Conservation (phyloP, 768 basidiomycete genomes). For the Xanthoconium stramineum region DNA sequence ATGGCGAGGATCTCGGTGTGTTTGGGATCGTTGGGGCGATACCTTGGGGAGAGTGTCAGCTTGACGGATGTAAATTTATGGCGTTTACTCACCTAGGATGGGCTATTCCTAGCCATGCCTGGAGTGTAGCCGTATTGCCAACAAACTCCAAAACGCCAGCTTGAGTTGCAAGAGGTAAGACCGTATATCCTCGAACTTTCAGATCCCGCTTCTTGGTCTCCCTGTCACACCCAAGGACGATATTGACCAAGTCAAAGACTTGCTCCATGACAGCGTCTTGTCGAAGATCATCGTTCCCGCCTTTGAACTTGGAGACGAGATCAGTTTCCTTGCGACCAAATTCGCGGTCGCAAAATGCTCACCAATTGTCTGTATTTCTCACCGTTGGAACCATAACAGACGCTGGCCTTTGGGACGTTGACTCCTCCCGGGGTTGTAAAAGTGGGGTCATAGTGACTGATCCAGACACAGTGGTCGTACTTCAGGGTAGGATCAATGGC, state of each 20-base stretch:
- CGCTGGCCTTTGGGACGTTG: constrained; percentile 77
- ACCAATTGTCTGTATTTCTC: constrained; percentile 76
- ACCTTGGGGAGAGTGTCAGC: constrained; percentile 43
- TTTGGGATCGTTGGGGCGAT: constrained; percentile 56
- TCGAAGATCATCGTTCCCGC: constrained; percentile 85
- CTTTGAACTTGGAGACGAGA: constrained; percentile 71
- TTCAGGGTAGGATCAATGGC: constrained; percentile 65
- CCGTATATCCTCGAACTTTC: constrained; percentile 79
- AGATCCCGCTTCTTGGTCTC: constrained; percentile 74
- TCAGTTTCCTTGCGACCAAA: not conserved
- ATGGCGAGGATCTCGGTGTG: constrained; percentile 28
- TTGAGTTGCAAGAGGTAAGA: constrained; percentile 76
- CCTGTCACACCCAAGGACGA: constrained; percentile 67
- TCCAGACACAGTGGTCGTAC: constrained; percentile 71
- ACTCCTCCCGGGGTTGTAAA: constrained; percentile 75
- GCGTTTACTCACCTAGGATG: constrained; percentile 52
- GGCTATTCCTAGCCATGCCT: constrained; percentile 56
- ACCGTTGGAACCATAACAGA: constrained; percentile 68
- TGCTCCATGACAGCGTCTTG: constrained; percentile 99
- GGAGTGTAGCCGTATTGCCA: constrained; percentile 65
- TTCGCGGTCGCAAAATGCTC: constrained; percentile 24
- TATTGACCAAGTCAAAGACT: constrained; percentile 87
- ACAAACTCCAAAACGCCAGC: constrained; percentile 94
- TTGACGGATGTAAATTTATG: not conserved
- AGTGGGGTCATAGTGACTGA: constrained; percentile 53